Conservation (phyloP, 345 rosid genomes). For the Arabidopsis arenosa region DNA sequence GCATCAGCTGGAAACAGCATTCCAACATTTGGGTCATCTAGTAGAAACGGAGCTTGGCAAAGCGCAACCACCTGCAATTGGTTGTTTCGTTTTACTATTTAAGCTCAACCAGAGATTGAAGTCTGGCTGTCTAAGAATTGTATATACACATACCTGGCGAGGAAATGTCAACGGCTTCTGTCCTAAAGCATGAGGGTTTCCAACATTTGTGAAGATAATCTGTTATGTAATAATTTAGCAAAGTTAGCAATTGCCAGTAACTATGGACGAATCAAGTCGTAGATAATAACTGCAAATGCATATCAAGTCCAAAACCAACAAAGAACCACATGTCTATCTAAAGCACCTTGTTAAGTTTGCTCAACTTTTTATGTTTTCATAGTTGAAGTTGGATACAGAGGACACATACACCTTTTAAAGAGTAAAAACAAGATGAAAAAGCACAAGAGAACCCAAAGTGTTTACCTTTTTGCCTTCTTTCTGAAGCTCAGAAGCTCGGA, state of each 20-base stretch:
- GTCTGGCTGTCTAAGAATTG: neutral
- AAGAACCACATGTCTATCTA: conserved; percentile 11
- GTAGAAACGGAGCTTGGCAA: conserved; percentile 97
- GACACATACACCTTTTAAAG: neutral
- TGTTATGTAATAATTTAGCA: conserved; percentile 45
- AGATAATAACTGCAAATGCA: conserved; percentile 4
- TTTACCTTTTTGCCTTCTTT: conserved; percentile 97
- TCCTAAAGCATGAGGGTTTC: conserved; percentile 98
- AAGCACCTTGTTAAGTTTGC: conserved; percentile 15
- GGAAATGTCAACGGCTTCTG: conserved; percentile 96
- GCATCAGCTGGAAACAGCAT: conserved; percentile 93
- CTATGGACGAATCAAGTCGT: neutral
- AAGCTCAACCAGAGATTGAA: conserved; percentile 36
- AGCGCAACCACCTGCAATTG: conserved; percentile 84
- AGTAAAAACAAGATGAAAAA: conserved; percentile 1
- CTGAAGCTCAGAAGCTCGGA: conserved; percentile 99
- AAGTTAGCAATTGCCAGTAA: conserved; percentile 22
- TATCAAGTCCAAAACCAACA: conserved; percentile 28
- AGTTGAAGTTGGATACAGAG: neutral
- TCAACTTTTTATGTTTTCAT: no score
- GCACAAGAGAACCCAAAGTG: neutral
- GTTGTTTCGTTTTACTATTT: conserved; percentile 13
- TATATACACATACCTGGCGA: conserved; percentile 68
- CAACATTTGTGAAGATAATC: conserved; percentile 98
- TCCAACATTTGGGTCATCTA: conserved; percentile 95